A percentile compares a stretch with the other conserved stretches of the same genome.
phyloP scores from a whole-genome alignment of 2,329 filamentous ascomycete genomes.

The Aspergillus fumigatiaffinis region DNA sequence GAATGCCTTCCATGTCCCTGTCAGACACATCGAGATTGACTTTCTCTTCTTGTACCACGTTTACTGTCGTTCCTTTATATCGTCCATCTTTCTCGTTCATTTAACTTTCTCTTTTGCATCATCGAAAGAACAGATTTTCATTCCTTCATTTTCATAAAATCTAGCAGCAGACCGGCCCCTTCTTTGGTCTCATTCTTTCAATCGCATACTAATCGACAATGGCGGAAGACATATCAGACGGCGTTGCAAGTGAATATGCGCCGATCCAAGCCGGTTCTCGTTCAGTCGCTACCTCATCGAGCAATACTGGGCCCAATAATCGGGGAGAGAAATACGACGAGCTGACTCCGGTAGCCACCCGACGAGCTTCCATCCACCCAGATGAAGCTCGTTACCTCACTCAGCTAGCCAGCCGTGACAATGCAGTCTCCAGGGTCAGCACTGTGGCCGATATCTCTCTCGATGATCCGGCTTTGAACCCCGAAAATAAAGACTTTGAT shows the following conservation, averaged over 20 bases:
- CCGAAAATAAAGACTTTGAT: slow-evolving; percentile 6
- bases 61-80: not conserved
- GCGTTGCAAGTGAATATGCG: not conserved
- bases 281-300: not conserved
- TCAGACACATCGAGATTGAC: not conserved
- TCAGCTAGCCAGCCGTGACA: not conserved
- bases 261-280: not conserved
- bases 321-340: not conserved
- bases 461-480: slow-evolving; percentile 3
- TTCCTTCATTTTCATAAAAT: not conserved
- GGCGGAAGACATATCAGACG: not conserved
- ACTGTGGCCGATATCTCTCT: not conserved
- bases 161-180: not conserved
- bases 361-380: not conserved
- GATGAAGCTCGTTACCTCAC: not conserved
- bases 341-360: not conserved
- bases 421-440: not conserved
- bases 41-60: not conserved
- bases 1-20: not conserved
- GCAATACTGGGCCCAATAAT: not conserved
- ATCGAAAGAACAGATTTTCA: too few species aligned
- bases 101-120: not conserved
- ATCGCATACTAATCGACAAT: not conserved
- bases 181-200: not conserved
- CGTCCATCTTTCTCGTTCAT: not conserved